A percentile compares a stretch with the other conserved stretches of the same genome.
These are phyloP conservation scores for Podila epicladia DNA, from an alignment of 192 early-diverging fungal genomes.

Conservation along the genomic window DNA sequence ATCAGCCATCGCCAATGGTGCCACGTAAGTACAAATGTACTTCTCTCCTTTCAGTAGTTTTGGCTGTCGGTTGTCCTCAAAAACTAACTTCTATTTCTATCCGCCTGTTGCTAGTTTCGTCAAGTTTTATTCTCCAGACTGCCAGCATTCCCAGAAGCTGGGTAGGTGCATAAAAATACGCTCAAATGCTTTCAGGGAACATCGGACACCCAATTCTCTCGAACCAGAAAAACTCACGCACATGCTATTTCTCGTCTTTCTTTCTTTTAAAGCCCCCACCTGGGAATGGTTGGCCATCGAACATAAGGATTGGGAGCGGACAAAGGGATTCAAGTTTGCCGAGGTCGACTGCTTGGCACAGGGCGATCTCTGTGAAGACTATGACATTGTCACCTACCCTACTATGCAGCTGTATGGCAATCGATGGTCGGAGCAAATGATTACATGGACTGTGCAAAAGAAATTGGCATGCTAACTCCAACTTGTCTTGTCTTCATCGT, in stretches of 20 bases:
- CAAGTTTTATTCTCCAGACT: conserved; percentile 92
- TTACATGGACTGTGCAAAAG: background rate
- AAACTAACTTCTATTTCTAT: background rate
- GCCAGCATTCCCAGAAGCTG: conserved; percentile 85
- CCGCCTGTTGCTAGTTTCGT: conserved; percentile 60
- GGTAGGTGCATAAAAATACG: conserved; percentile 33
- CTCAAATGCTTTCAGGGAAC: background rate
- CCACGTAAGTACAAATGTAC: conserved; percentile 32
- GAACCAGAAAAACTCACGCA: background rate
- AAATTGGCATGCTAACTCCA: background rate
- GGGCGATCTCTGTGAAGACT: conserved; percentile 32
- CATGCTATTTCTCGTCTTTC: background rate
- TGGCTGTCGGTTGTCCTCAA: background rate
- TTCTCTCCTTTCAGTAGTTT: background rate
- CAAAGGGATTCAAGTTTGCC: conserved; percentile 67
- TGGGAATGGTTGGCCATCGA: conserved; percentile 58
- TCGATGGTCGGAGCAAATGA: background rate
- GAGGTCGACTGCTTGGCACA: conserved; percentile 72
- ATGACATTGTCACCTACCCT: conserved; percentile 37
- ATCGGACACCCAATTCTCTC: no score
- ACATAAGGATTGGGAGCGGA: conserved; percentile 48
- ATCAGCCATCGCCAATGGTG: conserved; percentile 18
- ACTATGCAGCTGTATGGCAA: conserved; percentile 31
- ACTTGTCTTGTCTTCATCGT: background rate
- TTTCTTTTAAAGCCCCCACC: conserved; percentile 47